Evolutionary conservation across 345 rosid species (phyloP).

Genomic region (Draba incana): DNA sequence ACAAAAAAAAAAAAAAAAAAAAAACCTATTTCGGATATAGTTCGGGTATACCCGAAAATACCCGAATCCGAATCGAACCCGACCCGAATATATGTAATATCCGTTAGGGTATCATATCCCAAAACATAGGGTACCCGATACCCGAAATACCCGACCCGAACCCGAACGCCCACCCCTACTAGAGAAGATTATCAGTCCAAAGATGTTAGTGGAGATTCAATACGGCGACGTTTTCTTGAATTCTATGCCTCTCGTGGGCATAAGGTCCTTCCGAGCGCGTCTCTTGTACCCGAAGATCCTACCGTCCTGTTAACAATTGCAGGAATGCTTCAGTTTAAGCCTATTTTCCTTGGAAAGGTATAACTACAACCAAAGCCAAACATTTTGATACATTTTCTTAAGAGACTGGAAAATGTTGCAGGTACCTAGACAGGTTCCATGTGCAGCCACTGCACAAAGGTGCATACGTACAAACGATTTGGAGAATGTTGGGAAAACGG

Average conservation of each 20-base stretch:
- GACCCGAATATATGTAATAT: too few relatives aligned
- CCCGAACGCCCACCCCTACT: too few relatives aligned
- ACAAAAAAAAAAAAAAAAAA: too few relatives aligned
- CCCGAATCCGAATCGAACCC: too few relatives aligned
- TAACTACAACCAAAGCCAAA: not conserved
- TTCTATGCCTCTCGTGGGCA: slow-evolving; percentile 92
- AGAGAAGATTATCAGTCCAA: slow-evolving; percentile 45
- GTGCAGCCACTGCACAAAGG: slow-evolving; percentile 87
- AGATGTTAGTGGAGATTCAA: slow-evolving; percentile 78
- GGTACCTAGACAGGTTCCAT: slow-evolving; percentile 82
- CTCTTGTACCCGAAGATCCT: slow-evolving; percentile 96
- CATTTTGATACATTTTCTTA: not conserved
- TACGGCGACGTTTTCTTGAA: slow-evolving; percentile 75
- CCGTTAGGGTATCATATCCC: too few relatives aligned
- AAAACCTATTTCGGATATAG: too few relatives aligned
- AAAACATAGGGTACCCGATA: too few relatives aligned
- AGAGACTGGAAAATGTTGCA: slow-evolving; percentile 26
- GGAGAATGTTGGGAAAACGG: slow-evolving; percentile 91
- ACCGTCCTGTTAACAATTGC: slow-evolving; percentile 94
- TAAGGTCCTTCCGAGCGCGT: slow-evolving; percentile 84
- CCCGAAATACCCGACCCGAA: too few relatives aligned
- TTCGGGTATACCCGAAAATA: too few relatives aligned
- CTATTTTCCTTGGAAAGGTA: slow-evolving; percentile 91
- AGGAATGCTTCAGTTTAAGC: slow-evolving; percentile 99
- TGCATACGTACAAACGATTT: slow-evolving; percentile 93